A percentile compares a stretch with the other conserved stretches of the same genome.
phyloP scores from a whole-genome alignment of 257 asterid species.

The Solanum clarkiae region DNA sequence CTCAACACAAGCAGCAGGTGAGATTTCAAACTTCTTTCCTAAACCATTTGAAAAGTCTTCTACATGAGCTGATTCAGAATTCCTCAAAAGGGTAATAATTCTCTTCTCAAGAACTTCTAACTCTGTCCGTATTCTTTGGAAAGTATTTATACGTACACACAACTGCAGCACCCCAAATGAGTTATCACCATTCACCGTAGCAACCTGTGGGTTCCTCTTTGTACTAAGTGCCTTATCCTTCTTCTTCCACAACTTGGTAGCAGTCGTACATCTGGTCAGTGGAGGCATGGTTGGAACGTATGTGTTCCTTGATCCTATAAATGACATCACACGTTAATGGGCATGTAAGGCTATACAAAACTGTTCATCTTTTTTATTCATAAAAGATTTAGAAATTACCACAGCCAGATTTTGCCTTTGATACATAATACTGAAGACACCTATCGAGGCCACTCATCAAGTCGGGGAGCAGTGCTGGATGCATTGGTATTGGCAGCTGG shows the following conservation, averaged over 20 bases:
- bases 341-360: background rate
- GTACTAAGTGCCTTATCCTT: conserved; percentile 47
- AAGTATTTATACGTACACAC: conserved; percentile 79
- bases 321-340: background rate
- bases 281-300: conserved; percentile 87
- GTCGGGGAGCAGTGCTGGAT: conserved; percentile 88
- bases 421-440: conserved; percentile 75
- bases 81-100: conserved; percentile 69
- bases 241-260: conserved; percentile 63
- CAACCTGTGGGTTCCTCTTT: conserved; percentile 63
- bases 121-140: conserved; percentile 64
- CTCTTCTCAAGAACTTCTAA: conserved; percentile 80
- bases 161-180: conserved; percentile 59
- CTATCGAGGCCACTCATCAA: conserved; percentile 72
- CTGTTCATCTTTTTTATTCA: background rate
- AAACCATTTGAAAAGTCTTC: conserved; percentile 71
- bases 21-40: conserved; percentile 67
- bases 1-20: conserved; percentile 78
- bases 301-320: conserved; percentile 64
- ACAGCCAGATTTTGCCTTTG: conserved; percentile 79
- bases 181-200: conserved; percentile 54
- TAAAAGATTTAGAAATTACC: conserved; percentile 36
- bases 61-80: conserved; percentile 79
- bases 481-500: conserved; percentile 91
- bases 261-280: conserved; percentile 71